A percentile compares a stretch with the other conserved stretches of the same genome.
These are phyloP conservation scores for Arabidopsis arenosa DNA, from an alignment of 345 rosid species.

Conservation along the genomic window DNA sequence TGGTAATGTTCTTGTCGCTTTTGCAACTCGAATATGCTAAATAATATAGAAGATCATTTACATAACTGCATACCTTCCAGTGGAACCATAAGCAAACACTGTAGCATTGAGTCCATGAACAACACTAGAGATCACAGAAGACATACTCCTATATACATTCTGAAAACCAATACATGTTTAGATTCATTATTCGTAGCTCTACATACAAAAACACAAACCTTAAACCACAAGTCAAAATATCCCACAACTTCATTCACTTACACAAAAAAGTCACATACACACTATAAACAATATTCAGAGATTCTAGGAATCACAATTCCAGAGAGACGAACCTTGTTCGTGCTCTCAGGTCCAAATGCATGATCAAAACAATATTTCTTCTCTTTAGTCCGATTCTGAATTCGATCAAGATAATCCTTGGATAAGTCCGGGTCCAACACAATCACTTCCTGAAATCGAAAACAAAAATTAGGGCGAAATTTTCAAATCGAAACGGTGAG, in stretches of 20 bases:
- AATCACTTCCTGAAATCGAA: conserved; percentile 65
- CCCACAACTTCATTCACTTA: conserved; percentile 17
- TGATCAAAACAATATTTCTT: conserved; percentile 84
- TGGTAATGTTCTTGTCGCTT: neutral
- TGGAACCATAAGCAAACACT: conserved; percentile 93
- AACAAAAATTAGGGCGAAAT: conserved; percentile 32
- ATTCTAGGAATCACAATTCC: conserved; percentile 44
- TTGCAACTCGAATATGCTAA: neutral
- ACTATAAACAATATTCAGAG: neutral
- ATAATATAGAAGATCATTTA: neutral
- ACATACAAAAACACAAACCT: conserved; percentile 32
- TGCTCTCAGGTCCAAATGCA: conserved; percentile 71
- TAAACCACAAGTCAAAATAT: conserved; percentile 33
- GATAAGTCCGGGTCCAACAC: conserved; percentile 87
- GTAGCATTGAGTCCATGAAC: conserved; percentile 95
- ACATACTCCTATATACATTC: conserved; percentile 79
- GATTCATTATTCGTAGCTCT: conserved; percentile 13
- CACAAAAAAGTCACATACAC: neutral
- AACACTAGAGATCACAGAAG: conserved; percentile 77
- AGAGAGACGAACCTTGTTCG: conserved; percentile 52
- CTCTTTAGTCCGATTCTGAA: conserved; percentile 86
- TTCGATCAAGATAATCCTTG: conserved; percentile 82
- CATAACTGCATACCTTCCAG: conserved; percentile 76
- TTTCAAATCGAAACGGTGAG: conserved; percentile 18
- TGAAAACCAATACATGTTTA: conserved; percentile 43